Conservation (phyloP, 225 moss, liverwort and hornwort species). For the Pseudoscleropodium purum region DNA sequence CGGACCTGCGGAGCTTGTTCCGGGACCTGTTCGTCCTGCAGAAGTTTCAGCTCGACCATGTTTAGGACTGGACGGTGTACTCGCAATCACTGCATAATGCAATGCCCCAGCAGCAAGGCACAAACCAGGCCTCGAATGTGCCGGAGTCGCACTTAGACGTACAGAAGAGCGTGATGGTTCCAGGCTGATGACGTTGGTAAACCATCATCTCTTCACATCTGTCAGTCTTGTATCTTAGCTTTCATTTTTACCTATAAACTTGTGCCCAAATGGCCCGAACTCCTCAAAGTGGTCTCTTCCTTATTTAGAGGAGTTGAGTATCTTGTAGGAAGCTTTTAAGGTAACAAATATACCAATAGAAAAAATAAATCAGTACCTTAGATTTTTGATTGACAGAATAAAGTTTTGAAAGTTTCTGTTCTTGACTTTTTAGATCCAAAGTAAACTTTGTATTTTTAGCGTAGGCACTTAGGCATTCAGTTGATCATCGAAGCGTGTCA, state of each 20-base stretch:
- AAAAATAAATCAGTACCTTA: not conserved
- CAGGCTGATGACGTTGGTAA: slow-evolving; percentile 27
- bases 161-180: not conserved
- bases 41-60: slow-evolving; percentile 38
- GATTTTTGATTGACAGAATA: not conserved
- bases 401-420: not conserved
- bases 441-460: not conserved
- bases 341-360: not conserved
- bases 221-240: not conserved
- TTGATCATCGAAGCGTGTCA: not conserved
- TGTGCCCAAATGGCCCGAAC: not conserved
- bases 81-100: not conserved
- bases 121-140: not conserved
- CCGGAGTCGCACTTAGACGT: not conserved
- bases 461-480: not conserved
- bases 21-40: slow-evolving; percentile 34
- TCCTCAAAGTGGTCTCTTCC: not conserved
- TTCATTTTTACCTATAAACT: not conserved
- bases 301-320: not conserved
- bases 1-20: slow-evolving; percentile 24
- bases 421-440: not conserved
- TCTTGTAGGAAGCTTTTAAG: not conserved
- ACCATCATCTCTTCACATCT: not conserved
- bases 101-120: not conserved
- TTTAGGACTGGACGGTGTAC: slow-evolving; percentile 33